A percentile compares a stretch with the other conserved stretches of the same genome.
phyloP scores from a whole-genome alignment of 1,284 basidiomycete species.

The Ceratobasidium sp. region DNA sequence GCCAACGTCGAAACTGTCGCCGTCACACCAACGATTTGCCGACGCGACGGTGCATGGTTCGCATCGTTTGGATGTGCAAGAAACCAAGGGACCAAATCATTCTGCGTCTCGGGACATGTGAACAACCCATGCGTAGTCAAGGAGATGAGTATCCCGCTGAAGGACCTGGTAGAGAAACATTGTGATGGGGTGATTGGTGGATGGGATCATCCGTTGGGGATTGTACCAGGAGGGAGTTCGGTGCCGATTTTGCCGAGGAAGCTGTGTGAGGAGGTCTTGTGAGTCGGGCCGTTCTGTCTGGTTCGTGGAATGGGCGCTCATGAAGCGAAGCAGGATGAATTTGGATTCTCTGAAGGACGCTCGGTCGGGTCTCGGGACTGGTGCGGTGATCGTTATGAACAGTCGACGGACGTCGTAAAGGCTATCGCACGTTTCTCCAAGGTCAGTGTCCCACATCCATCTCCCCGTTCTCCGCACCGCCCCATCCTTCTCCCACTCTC shows the following conservation, averaged over 20 bases:
- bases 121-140: conserved; percentile 99
- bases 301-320: neutral
- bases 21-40: conserved; percentile 96
- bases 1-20: conserved; percentile 99
- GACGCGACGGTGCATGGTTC: conserved; percentile 94
- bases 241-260: conserved; percentile 93
- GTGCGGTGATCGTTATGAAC: conserved; percentile 99
- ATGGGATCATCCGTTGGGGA: conserved; percentile 96
- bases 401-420: conserved; percentile 92
- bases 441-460: conserved; percentile 58
- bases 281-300: conserved; percentile 57
- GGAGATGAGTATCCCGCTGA: conserved; percentile 97
- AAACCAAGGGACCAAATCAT: conserved; percentile 96
- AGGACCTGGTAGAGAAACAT: conserved; percentile 96
- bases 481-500: neutral
- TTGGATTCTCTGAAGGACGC: conserved; percentile 98
- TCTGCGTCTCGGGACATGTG: conserved; percentile 96
- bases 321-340: conserved; percentile 80
- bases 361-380: conserved; percentile 94
- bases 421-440: conserved; percentile 95
- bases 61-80: conserved; percentile 91
- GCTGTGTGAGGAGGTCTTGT: conserved; percentile 87
- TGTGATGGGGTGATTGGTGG: conserved; percentile 95
- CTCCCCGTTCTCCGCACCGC: conserved; percentile 24
- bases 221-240: conserved; percentile 95